These are phyloP conservation scores for Pulveroboletus sp. DNA, from an alignment of 1,284 basidiomycete species.

Conservation along the genomic window DNA sequence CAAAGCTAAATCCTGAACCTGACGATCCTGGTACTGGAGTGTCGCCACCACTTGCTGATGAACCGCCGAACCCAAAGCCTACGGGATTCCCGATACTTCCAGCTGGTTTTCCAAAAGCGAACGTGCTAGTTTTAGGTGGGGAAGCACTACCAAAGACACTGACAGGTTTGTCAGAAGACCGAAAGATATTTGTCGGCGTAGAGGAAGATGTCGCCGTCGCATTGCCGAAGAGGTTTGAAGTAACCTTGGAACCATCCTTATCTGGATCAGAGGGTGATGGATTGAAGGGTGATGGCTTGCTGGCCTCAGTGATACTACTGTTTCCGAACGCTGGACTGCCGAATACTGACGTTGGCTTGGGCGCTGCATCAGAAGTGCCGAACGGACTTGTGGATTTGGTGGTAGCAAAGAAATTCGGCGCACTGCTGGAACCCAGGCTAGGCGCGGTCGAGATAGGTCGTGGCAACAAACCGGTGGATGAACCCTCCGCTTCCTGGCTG, in stretches of 20 bases:
- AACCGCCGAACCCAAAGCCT: conserved; percentile 55
- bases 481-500: conserved; percentile 11
- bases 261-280: conserved; percentile 8
- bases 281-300: conserved; percentile 16
- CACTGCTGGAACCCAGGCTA: conserved; percentile 18
- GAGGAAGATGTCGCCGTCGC: conserved; percentile 11
- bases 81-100: conserved; percentile 61
- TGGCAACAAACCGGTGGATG: conserved; percentile 3
- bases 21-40: conserved; percentile 19
- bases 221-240: conserved; percentile 23
- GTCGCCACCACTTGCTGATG: conserved; percentile 37
- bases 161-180: conserved; percentile 29
- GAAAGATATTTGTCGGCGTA: conserved; percentile 22
- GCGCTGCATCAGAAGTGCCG: conserved; percentile 18
- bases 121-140: conserved; percentile 25
- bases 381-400: conserved; percentile 23
- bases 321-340: conserved; percentile 32
- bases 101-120: conserved; percentile 35
- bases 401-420: conserved; percentile 28
- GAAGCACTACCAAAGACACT: conserved; percentile 38
- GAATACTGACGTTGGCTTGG: conserved; percentile 30
- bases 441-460: conserved; percentile 17
- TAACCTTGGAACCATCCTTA: conserved; percentile 15
- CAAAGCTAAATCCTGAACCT: conserved; percentile 32
- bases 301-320: conserved; percentile 14